Base-by-base conservation (phyloP, 495 filamentous ascomycete genomes). In the Annulohypoxylon bovei region DNA sequence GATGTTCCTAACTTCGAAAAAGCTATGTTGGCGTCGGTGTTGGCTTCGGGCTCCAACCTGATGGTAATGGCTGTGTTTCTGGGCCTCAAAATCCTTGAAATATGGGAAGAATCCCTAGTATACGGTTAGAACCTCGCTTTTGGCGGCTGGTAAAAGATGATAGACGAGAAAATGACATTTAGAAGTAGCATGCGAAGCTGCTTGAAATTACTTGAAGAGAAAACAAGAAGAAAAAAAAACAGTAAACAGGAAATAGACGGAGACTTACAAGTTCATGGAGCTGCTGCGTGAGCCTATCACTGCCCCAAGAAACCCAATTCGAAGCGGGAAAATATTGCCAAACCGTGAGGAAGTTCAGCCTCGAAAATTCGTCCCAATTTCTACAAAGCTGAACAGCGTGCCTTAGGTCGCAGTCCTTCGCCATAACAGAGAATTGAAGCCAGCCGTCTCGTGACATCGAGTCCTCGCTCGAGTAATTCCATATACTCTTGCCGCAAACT, bases 341-440 rank as follows among this genome's bases (percentile, higher is more conserved):
- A 14, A 78, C 47, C 4, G 82, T 76, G 6, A 86, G 77, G 35
- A 81, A 74, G 42, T 82, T 84, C 27, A 88, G 65, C 44, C 86
- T 80, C 47, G 80, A 83, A 70, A 87, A 84, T 64, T 88, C 86
- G 28, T 84, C 79, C 84, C 83, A 87, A 64, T 84, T 84, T 40
- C 84, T 81, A 64, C 86, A 88, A 7, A 87, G 79, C 16, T 76
- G 63, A n/a, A 83, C 80, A 20, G 85, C 85, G 18, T 84, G 79
- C 16, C 69, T 71, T 11, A 87, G 76, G 52, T 74, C 55, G 55
- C 82, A 84, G 56, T 84, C 81, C 72, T 85, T 85, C 6, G 85
- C 83, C 66, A 87, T 77, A 59, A 87, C 77, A 35, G 81, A 85
- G 70, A 86, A 87, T 39, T 87, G 86, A 23, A 86, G 79, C 85